Evolutionary conservation across 2,329 filamentous ascomycete genomes (phyloP), one percentile per base, ranked within the genome.

Genomic region (Ramularia collo-cygni): DNA sequence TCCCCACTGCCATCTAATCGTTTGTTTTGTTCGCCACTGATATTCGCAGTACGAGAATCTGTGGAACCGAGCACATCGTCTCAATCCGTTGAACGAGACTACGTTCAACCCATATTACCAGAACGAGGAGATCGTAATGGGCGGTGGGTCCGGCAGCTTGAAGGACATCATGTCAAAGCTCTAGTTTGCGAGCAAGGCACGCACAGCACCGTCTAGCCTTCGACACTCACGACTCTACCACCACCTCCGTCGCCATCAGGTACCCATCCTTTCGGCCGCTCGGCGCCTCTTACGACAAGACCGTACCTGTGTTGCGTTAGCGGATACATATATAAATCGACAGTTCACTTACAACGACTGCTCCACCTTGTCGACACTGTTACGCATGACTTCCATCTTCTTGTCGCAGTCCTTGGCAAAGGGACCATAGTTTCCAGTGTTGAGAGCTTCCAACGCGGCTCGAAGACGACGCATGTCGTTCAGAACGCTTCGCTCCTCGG

Each of bases 331-430:
- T 13, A 12, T 27, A 12, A 5, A 31, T 12, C 12, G 4, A 14
- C 9, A 14, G 7, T 14, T 16, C 14, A 47, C 47, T 38, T 35
- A 52, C 47, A 52, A 37, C 4, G 47, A 44, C 51, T 78, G 81
- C 72, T 98, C 92, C 8, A 98, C 92, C 72, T 98, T 98, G 58
- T 83, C 81, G 17, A 98, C 88, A 61, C 87, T 93, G 58, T 77
- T 77, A 55, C 81, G 76, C 84, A 95, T 94, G 1, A 89, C 83
- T 28, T 81, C 78, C 66, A 87, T 77, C 72, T 98, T 98, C 65
- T 82, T 82, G 34, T 77, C 70, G 50, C 85, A 81, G 51, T 84
- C 79, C 44, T 69, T 72, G 4, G 67, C 68, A 58, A 84, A 71
- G 52, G 68, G 70, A 69, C 68, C 67, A 69, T 58, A 47, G 21